Percentiles rank a stretch among this genome's conserved stretches.
Conservation (phyloP, 805 yeast genomes). For the Starmerella gropengiesseri region DNA sequence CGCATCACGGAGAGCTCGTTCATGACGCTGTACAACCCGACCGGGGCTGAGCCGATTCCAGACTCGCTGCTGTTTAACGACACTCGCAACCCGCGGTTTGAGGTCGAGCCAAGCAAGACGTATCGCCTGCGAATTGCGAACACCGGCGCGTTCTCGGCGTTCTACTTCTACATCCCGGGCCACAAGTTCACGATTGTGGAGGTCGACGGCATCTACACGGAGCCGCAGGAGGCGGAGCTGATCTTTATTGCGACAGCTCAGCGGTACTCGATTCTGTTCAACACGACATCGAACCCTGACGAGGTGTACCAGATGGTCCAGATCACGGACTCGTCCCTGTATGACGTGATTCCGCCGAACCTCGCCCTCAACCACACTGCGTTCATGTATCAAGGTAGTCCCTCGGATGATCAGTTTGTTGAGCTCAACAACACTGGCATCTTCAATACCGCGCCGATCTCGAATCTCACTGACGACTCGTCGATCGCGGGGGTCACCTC, state of each 20-base stretch:
- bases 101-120: conserved; percentile 73
- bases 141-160: conserved; percentile 85
- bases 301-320: conserved; percentile 75
- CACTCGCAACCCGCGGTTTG: conserved; percentile 39
- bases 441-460: conserved; percentile 40
- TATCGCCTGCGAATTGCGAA: conserved; percentile 73
- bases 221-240: conserved; percentile 57
- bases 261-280: conserved; percentile 70
- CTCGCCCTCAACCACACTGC: conserved; percentile 64
- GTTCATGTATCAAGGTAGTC: conserved; percentile 37
- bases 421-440: conserved; percentile 46
- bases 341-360: conserved; percentile 60
- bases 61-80: conserved; percentile 70
- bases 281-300: conserved; percentile 52
- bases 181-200: conserved; percentile 80
- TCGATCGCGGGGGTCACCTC: conserved; percentile 26
- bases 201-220: conserved; percentile 81
- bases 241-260: conserved; percentile 84
- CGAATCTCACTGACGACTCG: conserved; percentile 29
- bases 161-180: conserved; percentile 78
- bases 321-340: conserved; percentile 68
- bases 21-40: conserved; percentile 70
- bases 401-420: conserved; percentile 13
- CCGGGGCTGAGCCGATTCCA: conserved; percentile 98
- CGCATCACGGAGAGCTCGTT: conserved; percentile 41